Evolutionary conservation across 177 flowering plant genomes (phyloP).

Genomic region (Telopea speciosissima): DNA sequence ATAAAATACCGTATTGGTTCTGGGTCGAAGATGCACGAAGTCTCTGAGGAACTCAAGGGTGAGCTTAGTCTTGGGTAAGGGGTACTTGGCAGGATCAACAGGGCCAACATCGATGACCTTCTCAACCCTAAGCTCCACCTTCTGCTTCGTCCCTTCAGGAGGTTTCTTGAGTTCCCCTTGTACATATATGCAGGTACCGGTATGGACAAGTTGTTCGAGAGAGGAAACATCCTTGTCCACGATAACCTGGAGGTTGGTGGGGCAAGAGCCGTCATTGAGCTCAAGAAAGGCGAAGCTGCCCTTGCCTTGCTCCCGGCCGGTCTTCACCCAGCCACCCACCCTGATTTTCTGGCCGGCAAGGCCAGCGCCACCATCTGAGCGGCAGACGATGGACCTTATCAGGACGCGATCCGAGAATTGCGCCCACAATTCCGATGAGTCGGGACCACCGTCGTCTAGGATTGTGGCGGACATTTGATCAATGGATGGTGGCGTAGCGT

Average conservation of each 20-base stretch:
- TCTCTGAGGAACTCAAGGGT: slow-evolving; percentile 35
- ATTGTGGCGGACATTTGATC: slow-evolving; percentile 22
- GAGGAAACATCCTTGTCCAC: slow-evolving; percentile 40
- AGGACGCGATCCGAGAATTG: slow-evolving; percentile 65
- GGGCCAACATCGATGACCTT: slow-evolving; percentile 59
- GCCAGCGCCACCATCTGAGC: slow-evolving; percentile 70
- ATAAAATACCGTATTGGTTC: slow-evolving; percentile 64
- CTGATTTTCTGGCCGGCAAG: slow-evolving; percentile 40
- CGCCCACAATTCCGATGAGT: slow-evolving; percentile 18
- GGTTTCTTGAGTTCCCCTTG: slow-evolving; percentile 73
- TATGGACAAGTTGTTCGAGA: slow-evolving; percentile 48
- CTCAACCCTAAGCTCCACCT: slow-evolving; percentile 63
- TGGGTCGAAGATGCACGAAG: slow-evolving; percentile 62
- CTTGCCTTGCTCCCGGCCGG: slow-evolving; percentile 73
- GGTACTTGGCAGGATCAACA: slow-evolving; percentile 72
- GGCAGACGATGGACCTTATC: slow-evolving; percentile 45
- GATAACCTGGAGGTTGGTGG: slow-evolving; percentile 59
- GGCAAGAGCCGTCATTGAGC: slow-evolving; percentile 65
- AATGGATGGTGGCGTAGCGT: slow-evolving; percentile 29
- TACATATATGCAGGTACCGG: slow-evolving; percentile 68
- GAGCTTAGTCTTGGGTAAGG: slow-evolving; percentile 70
- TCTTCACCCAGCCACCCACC: slow-evolving; percentile 71
- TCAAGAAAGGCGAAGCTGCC: slow-evolving; percentile 69
- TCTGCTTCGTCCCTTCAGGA: slow-evolving; percentile 77
- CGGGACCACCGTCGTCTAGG: slow-evolving; percentile 13